phyloP scores from a whole-genome alignment of 73 alveolate species.

The Blepharisma stoltei region DNA sequence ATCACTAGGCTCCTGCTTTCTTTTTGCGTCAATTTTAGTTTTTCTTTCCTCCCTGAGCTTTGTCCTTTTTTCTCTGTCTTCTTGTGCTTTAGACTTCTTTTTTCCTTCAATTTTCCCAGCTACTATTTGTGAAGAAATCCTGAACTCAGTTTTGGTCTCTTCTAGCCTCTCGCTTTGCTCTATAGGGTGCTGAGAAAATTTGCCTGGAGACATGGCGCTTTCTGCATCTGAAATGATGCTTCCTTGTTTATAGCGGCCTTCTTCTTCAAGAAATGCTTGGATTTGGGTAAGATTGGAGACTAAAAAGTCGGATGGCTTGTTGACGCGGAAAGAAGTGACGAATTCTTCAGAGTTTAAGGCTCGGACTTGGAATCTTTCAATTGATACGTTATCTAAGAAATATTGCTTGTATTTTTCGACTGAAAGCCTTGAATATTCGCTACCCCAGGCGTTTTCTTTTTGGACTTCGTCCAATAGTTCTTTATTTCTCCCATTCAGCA shows the following conservation, averaged over 20 bases:
- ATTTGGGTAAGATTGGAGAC: slow-evolving; percentile 13
- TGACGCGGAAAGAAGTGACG: slow-evolving; percentile 85
- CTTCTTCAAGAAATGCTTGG: slow-evolving; percentile 28
- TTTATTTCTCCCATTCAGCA: slow-evolving; percentile 64
- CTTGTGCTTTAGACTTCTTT: slow-evolving; percentile 53
- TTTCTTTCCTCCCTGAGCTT: slow-evolving; percentile 52
- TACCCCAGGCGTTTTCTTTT: slow-evolving; percentile 87
- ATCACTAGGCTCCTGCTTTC: slow-evolving; percentile 76
- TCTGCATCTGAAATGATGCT: slow-evolving; percentile 46
- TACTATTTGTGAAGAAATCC: slow-evolving; percentile 44
- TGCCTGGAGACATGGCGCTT: slow-evolving; percentile 23
- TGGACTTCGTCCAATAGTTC: slow-evolving; percentile 66
- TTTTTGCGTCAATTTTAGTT: slow-evolving; percentile 65
- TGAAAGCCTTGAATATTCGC: slow-evolving; percentile 65
- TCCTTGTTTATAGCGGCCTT: slow-evolving; percentile 26
- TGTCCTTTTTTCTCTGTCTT: slow-evolving; percentile 54
- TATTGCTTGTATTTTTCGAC: slow-evolving; percentile 52
- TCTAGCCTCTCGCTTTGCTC: slow-evolving; percentile 31
- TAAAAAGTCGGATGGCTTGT: slow-evolving; percentile 64
- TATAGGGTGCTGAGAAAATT: slow-evolving; percentile 22
- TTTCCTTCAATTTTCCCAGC: slow-evolving; percentile 37
- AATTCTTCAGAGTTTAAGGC: slow-evolving; percentile 56
- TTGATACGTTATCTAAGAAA: slow-evolving; percentile 56
- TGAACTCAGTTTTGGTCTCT: slow-evolving; percentile 37
- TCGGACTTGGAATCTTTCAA: slow-evolving; percentile 77